Evolutionary conservation across 2,329 filamentous ascomycete genomes (phyloP).

Genomic region (Fusarium coicis): DNA sequence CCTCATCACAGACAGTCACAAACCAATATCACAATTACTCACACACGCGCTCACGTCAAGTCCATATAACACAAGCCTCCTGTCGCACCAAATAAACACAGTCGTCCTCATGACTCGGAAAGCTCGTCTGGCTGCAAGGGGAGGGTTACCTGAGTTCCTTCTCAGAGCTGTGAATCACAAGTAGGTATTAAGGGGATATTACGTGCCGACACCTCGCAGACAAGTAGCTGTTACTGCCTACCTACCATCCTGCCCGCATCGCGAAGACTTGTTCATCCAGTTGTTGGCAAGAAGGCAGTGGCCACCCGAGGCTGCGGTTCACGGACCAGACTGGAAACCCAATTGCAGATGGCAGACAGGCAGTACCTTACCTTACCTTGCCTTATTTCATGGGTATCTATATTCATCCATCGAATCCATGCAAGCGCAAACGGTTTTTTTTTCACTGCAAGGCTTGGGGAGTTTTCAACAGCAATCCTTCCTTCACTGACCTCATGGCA

Average conservation of each 20-base stretch:
- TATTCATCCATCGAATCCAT: constrained; percentile 13
- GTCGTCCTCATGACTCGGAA: constrained; percentile 33
- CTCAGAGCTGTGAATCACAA: constrained; percentile 8
- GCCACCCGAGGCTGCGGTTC: constrained; percentile 30
- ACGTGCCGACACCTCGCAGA: not conserved
- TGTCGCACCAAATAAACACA: constrained; percentile 23
- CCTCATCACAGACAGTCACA: constrained; percentile 7
- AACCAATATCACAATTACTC: constrained; percentile 17
- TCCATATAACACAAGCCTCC: constrained; percentile 1
- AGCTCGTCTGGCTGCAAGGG: constrained; percentile 10
- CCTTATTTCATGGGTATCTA: constrained; percentile 19
- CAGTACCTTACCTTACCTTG: not conserved
- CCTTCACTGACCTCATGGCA: not conserved
- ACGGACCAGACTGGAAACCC: constrained; percentile 19
- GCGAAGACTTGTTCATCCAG: not conserved
- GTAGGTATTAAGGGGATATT: constrained; percentile 12
- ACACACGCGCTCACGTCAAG: not conserved
- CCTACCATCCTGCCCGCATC: not conserved
- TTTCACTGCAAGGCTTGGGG: constrained; percentile 1
- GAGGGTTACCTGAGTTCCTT: constrained; percentile 7
- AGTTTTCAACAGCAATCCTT: constrained; percentile 1
- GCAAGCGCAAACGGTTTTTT: constrained; percentile 23
- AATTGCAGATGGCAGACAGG: constrained; percentile 12
- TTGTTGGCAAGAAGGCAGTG: constrained; percentile 15
- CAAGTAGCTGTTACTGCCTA: not conserved